Conservation (phyloP, 129 eudicot species). For the Helianthus annuus region HanXRQr2.0-SUNRISE NC_035441.2:173348695-173349194, state of each 20-base stretch:
- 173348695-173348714: conserved; percentile 6
- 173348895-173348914: conserved; percentile 18
- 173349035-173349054: conserved; percentile 52
- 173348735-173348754: conserved; percentile 7
- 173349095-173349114: conserved; percentile 42
- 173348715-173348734: conserved; percentile 1
- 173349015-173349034: conserved; percentile 31
- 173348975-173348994: conserved; percentile 9
- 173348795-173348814: conserved; percentile 36
- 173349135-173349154: conserved; percentile 50
- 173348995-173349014: conserved; percentile 51
- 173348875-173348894: conserved; percentile 54
- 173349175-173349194: conserved; percentile 10
- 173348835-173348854: conserved; percentile 64
- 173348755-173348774: conserved; percentile 8
- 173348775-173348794: conserved; percentile 35
- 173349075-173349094: conserved; percentile 25
- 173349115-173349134: conserved; percentile 46
- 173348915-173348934: not conserved
- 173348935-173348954: not conserved
- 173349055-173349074: conserved; percentile 48
- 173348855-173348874: conserved; percentile 46
- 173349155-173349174: conserved; percentile 62
- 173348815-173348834: conserved; percentile 52
- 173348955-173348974: conserved; percentile 5